Percentiles rank a stretch among this genome's conserved stretches.
These are phyloP conservation scores for Ophiostoma sp. DNA, from an alignment of 2,329 filamentous ascomycete genomes.

Conservation along the genomic window DNA sequence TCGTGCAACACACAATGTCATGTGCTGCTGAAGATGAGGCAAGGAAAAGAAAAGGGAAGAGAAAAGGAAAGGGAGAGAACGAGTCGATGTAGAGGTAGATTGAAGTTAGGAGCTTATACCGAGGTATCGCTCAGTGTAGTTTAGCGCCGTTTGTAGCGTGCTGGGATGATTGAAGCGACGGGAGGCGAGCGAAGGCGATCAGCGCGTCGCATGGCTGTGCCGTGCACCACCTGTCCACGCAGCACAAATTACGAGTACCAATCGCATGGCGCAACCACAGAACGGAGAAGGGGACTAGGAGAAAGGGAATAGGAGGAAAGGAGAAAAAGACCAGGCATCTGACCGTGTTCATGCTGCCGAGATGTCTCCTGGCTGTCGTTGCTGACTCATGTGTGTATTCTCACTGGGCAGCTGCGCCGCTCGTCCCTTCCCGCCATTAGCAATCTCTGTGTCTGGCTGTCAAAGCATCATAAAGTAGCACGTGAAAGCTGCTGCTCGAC, in stretches of 20 bases:
- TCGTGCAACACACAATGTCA: too few relatives aligned
- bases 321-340: neutral
- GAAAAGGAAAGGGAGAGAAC: neutral
- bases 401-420: too few relatives aligned
- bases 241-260: neutral
- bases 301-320: neutral
- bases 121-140: constrained; percentile 4
- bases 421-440: too few relatives aligned
- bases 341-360: neutral
- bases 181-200: too few relatives aligned
- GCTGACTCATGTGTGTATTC: too few relatives aligned
- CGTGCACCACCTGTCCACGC: too few relatives aligned
- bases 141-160: neutral
- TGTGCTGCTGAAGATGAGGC: neutral
- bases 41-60: neutral
- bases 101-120: neutral
- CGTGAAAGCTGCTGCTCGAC: too few relatives aligned
- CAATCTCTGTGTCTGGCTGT: too few relatives aligned
- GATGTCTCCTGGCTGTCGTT: too few relatives aligned
- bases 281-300: neutral
- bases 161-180: neutral
- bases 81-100: neutral
- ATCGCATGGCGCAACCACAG: neutral
- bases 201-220: neutral
- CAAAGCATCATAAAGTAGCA: too few relatives aligned